Percentiles rank a stretch among this genome's conserved stretches.
Evolutionary conservation across 805 yeast genomes (phyloP).

Genomic region (Metschnikowia cerradonensis): DNA sequence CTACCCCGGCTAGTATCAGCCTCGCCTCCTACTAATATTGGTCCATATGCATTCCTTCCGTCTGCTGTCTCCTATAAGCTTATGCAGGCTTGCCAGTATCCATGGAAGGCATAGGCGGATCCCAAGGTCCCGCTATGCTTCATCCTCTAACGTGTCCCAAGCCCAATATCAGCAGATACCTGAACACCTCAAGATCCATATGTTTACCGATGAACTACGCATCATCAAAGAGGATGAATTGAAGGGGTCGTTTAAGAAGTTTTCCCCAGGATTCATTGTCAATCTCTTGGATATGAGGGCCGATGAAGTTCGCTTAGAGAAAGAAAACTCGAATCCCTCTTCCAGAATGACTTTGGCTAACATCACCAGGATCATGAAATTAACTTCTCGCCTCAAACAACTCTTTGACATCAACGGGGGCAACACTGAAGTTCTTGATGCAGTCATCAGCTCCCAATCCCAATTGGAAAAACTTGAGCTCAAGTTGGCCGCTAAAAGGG

Average conservation of each 20-base stretch:
- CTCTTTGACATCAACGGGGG: slow-evolving; percentile 15
- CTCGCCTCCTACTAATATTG: neutral
- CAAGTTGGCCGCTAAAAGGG: slow-evolving; percentile 7
- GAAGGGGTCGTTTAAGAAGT: slow-evolving; percentile 8
- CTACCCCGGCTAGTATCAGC: neutral
- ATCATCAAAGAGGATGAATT: slow-evolving; percentile 15
- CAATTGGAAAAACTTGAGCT: slow-evolving; percentile 11
- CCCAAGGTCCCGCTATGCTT: neutral
- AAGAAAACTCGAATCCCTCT: slow-evolving; percentile 2
- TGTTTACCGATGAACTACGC: slow-evolving; percentile 15
- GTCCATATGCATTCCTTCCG: neutral
- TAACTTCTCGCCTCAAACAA: slow-evolving; percentile 9
- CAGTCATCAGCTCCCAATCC: slow-evolving; percentile 14
- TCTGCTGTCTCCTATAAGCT: neutral
- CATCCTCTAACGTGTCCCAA: neutral
- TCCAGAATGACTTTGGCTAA: slow-evolving; percentile 11
- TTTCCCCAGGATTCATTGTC: slow-evolving; percentile 7
- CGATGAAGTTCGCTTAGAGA: slow-evolving; percentile 12
- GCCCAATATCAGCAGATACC: slow-evolving; percentile 17
- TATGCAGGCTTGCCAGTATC: neutral
- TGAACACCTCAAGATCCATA: slow-evolving; percentile 19
- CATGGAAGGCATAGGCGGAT: too few species aligned
- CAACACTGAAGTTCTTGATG: slow-evolving; percentile 16
- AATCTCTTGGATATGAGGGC: slow-evolving; percentile 9
- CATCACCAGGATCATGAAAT: slow-evolving; percentile 12